Base-by-base conservation (phyloP, 192 early-diverging fungal species). In the Coemansia sp. region DNA sequence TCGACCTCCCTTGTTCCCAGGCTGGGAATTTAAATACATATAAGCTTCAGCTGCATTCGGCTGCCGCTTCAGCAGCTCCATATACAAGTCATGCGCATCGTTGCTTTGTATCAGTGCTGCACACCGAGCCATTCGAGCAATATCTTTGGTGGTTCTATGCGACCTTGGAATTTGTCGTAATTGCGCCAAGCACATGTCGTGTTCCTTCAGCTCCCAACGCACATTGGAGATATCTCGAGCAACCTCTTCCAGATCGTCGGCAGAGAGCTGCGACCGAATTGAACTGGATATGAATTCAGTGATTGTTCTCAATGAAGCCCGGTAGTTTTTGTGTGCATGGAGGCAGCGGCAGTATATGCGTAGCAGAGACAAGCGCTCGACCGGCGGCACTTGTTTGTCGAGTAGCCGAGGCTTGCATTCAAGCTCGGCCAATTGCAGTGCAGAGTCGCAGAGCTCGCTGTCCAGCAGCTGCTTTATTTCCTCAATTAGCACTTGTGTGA, bases 111-210 rank as follows among this genome's bases (percentile, higher is more conserved):
- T 31, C 14, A 59, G 40, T 16, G 57, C 67, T 1, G 73, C 73
- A 38, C 73, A 63, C 4, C 59, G 55, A 0, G 68, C 75, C 69
- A 78, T 70, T 31, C 68, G 59, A 26, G 68, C 60, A 2, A 66
- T 13, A 44, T 78, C 75, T 6, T 38, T 12, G 6, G 44, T 44
- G 0, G 47, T 56, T 12, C 75, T 59, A 38, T 72, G 63, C 11
- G 63, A 14, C 14, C 52, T 47, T 14, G 75, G 75, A 41, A 78
- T 78, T 45, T 72, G 69, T 10, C 69, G 68, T 39, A 78, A 57
- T 47, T 78, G 75, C 30, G 68, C 69, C 53, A 71, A 38, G 37
- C 75, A 78, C 60, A 71, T 35, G 41, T 78, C 75, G 45, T 52
- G 44, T 23, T 78, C 75, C 19, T 52, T 52, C 37, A 78, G 50